Base-by-base conservation (phyloP, 2,329 filamentous ascomycete genomes). In the Sphaerostilbella broomeana region DNA sequence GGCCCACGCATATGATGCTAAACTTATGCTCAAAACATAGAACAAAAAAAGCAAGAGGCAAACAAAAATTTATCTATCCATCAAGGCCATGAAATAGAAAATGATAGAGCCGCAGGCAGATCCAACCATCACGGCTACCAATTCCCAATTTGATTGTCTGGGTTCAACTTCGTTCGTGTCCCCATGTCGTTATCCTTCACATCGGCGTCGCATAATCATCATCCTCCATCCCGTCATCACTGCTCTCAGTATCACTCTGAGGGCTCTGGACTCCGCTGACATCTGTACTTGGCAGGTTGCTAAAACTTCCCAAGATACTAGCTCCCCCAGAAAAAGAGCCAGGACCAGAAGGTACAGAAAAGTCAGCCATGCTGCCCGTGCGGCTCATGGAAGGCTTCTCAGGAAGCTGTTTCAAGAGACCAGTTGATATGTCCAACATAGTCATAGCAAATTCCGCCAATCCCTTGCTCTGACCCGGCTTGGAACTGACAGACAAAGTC, bases 401-500 rank as follows among this genome's bases (percentile, higher is more conserved):
- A 0, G 82, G 81, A 13, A 86, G 69, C 49, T 79, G 74, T 55
- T 82, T 82, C 17, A 85, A 68, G 44, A 86, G 58, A 1, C 78
- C 78, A 0, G 79, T 82, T 15, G 77, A 81, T 38, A 82, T 82
- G 54, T 87, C 84, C 29, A 88, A 65, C 71, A 85, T 86, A 3
- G 80, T 80, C 67, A 87, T 81, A n/a, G 84, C 83, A 51, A 86
- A 86, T 45, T 77, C 72, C 0, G 78, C 81, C 38, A 81, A 54
- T 1, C 72, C 69, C 33, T 65, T 71, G 39, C 69, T 71, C 50
- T 75, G 74, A 3, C 74, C 73, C 0, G 84, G 79, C 58, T 87
- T 86, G 30, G 79, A 81, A 61, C 83, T 89, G 33, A 97, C 89
- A 7, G 83, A 84, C 40, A 97, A 69, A 8, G 90, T 95, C 90